phyloP scores from a whole-genome alignment of 345 rosid genomes.

The Abelmoschus esculentus region DNA sequence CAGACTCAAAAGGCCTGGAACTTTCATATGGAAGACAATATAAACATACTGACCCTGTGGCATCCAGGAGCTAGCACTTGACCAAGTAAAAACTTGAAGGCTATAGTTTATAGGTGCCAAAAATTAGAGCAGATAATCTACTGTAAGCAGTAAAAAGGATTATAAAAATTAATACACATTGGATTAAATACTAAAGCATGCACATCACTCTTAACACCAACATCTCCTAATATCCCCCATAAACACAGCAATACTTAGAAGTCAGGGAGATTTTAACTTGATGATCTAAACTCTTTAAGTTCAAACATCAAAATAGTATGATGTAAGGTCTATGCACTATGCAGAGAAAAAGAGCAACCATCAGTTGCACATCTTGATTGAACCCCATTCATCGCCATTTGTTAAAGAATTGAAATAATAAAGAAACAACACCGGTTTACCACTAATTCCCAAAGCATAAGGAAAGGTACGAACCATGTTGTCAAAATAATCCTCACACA shows the following conservation, averaged over 20 bases:
- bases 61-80: too few relatives aligned
- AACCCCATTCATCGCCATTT: too few relatives aligned
- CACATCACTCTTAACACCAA: not conserved
- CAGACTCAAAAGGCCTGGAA: too few relatives aligned
- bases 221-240: not conserved
- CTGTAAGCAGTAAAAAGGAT: not conserved
- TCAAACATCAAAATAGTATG: not conserved
- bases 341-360: too few relatives aligned
- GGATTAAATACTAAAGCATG: not conserved
- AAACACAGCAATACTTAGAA: not conserved
- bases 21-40: too few relatives aligned
- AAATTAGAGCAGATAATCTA: not conserved
- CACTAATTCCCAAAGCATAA: too few relatives aligned
- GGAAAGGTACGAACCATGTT: slow-evolving; percentile 37
- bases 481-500: slow-evolving; percentile 59
- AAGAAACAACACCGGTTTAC: too few relatives aligned
- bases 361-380: too few relatives aligned
- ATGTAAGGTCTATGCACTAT: too few relatives aligned
- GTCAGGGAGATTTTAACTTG: not conserved
- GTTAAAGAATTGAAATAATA: too few relatives aligned
- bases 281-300: not conserved
- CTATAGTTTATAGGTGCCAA: not conserved
- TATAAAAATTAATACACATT: not conserved
- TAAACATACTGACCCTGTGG: too few relatives aligned
- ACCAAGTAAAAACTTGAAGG: not conserved